phyloP scores from a whole-genome alignment of 2,329 filamentous ascomycete species.

The Pyrenophora teres region DNA sequence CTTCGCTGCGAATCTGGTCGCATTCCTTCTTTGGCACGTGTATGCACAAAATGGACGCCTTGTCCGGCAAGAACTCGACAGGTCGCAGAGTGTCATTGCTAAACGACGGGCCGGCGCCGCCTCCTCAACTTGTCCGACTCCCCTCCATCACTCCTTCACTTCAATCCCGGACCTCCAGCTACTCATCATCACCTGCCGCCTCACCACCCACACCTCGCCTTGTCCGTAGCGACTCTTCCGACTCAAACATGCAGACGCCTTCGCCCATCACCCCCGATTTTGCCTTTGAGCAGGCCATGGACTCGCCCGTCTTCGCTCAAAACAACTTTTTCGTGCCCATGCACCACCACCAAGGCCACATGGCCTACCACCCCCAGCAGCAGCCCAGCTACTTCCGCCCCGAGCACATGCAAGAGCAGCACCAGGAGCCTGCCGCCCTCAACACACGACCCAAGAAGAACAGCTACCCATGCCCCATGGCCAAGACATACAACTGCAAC shows the following conservation, averaged over 20 bases:
- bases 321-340: conserved; percentile 29
- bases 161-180: conserved; percentile 50
- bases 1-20: conserved; percentile 22
- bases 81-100: conserved; percentile 57
- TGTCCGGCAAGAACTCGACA: conserved; percentile 54
- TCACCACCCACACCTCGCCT: conserved; percentile 55
- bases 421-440: conserved; percentile 36
- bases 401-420: conserved; percentile 17
- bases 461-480: conserved; percentile 74
- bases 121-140: conserved; percentile 39
- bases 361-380: conserved; percentile 28
- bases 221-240: conserved; percentile 53
- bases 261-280: conserved; percentile 55
- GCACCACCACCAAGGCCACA: conserved; percentile 24
- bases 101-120: conserved; percentile 51
- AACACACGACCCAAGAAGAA: conserved; percentile 61
- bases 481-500: conserved; percentile 71
- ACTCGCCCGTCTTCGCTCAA: conserved; percentile 37
- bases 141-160: conserved; percentile 44
- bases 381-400: conserved; percentile 27
- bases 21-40: conserved; percentile 39
- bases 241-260: conserved; percentile 52
- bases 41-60: conserved; percentile 51
- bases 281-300: conserved; percentile 33
- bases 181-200: conserved; percentile 52